These are phyloP conservation scores for Xylariaceae sp. DNA, from an alignment of 2,329 filamentous ascomycete species.

Conservation along the genomic window DNA sequence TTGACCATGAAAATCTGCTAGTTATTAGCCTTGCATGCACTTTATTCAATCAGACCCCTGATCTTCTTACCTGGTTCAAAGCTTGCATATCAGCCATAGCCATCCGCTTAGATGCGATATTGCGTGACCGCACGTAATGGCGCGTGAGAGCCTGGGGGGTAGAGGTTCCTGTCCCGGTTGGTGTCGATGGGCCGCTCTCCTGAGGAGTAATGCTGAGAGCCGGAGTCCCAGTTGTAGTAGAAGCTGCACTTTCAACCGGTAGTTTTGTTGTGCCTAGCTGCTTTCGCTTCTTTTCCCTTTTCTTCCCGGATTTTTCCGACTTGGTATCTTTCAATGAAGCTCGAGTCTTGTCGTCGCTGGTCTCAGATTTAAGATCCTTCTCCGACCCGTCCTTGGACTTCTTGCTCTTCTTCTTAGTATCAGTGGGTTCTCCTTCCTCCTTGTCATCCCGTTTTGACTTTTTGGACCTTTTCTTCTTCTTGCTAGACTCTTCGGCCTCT, in stretches of 20 bases:
- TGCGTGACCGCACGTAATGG: constrained; percentile 75
- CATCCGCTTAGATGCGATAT: constrained; percentile 86
- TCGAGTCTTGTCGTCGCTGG: constrained; percentile 26
- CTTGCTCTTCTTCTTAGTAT: constrained; percentile 35
- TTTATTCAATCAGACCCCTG: not conserved
- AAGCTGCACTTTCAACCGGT: constrained; percentile 32
- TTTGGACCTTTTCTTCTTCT: constrained; percentile 35
- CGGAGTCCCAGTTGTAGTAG: constrained; percentile 23
- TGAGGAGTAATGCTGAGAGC: constrained; percentile 33
- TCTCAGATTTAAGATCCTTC: constrained; percentile 36
- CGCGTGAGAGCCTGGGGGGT: constrained; percentile 58
- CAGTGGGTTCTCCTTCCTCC: constrained; percentile 40
- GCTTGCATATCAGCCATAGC: constrained; percentile 81
- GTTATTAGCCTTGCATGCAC: constrained; percentile 22
- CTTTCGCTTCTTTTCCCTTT: constrained; percentile 47
- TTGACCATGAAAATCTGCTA: constrained; percentile 40
- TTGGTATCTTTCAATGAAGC: constrained; percentile 20
- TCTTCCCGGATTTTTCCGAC: constrained; percentile 50
- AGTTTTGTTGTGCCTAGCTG: constrained; percentile 42
- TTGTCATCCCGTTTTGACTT: constrained; percentile 28
- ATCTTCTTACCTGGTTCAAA: constrained; percentile 73
- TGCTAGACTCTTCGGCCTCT: constrained; percentile 35
- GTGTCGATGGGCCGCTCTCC: constrained; percentile 42
- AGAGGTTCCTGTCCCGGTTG: constrained; percentile 47
- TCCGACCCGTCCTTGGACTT: constrained; percentile 40